Percentiles rank a stretch among this genome's conserved stretches.
Conservation (phyloP, 495 filamentous ascomycete genomes). For the Copromyces sp. region DNA sequence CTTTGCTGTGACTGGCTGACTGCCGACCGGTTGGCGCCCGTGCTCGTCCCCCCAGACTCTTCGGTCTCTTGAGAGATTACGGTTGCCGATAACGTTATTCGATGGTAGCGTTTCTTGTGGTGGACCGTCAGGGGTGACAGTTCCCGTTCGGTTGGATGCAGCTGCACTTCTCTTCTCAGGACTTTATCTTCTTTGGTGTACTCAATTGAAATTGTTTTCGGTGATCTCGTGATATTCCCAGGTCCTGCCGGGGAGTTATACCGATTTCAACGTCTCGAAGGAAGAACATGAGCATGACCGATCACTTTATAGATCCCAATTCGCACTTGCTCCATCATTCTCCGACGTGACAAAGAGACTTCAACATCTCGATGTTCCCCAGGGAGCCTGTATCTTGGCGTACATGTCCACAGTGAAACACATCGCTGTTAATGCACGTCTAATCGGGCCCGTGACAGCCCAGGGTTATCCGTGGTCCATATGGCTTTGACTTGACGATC, state of each 20-base stretch:
- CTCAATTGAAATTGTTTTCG: neutral
- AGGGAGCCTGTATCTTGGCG: constrained; percentile 6
- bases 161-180: neutral
- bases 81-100: neutral
- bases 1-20: neutral
- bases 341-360: neutral
- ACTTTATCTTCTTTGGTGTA: neutral
- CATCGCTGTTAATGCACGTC: neutral
- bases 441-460: neutral
- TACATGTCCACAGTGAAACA: constrained; percentile 16
- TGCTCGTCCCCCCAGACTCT: neutral
- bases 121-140: neutral
- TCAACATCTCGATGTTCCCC: neutral
- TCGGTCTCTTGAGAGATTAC: neutral
- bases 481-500: neutral
- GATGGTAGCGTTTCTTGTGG: neutral
- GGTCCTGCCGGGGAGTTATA: neutral
- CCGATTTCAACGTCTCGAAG: neutral
- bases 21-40: constrained; percentile 3
- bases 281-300: neutral
- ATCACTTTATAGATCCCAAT: neutral
- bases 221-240: neutral
- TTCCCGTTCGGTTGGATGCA: neutral
- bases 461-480: neutral
- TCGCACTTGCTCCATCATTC: neutral